These are phyloP conservation scores for Colletotrichum acutatum DNA, from an alignment of 2,329 filamentous ascomycete genomes.

Conservation along the genomic window DNA sequence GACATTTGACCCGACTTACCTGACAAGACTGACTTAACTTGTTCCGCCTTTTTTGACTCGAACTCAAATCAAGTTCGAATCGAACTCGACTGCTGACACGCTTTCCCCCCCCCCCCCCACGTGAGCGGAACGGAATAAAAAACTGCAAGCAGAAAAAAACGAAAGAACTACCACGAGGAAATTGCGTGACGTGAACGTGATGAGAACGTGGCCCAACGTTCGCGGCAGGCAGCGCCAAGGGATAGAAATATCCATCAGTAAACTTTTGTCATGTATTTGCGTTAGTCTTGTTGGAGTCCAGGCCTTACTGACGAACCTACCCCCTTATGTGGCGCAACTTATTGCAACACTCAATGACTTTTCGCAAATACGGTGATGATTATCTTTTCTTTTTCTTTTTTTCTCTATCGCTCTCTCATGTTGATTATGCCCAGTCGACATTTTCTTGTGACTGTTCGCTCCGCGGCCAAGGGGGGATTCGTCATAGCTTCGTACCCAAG, in stretches of 20 bases:
- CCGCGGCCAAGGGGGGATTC: background rate
- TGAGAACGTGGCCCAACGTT: background rate
- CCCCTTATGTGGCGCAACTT: too few species aligned
- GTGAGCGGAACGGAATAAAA: background rate
- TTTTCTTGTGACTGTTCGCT: background rate
- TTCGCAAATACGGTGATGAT: too few species aligned
- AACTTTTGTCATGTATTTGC: too few species aligned
- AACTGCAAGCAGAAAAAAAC: background rate
- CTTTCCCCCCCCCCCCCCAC: background rate
- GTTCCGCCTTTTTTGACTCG: background rate
- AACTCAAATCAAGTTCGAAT: too few species aligned
- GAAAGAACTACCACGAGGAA: background rate
- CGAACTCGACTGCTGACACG: too few species aligned
- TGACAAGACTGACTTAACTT: background rate
- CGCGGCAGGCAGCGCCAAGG: too few species aligned
- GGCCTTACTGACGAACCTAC: too few species aligned
- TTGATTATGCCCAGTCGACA: background rate
- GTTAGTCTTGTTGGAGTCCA: too few species aligned
- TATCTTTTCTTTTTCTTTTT: background rate
- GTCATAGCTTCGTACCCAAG: constrained; percentile 18
- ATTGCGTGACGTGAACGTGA: background rate
- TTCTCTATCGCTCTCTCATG: background rate
- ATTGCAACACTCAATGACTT: background rate
- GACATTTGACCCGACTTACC: too few species aligned
- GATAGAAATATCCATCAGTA: too few species aligned